These are phyloP conservation scores for Alternaria incomplexa DNA, from an alignment of 2,329 filamentous ascomycete species.

Conservation along the genomic window DNA sequence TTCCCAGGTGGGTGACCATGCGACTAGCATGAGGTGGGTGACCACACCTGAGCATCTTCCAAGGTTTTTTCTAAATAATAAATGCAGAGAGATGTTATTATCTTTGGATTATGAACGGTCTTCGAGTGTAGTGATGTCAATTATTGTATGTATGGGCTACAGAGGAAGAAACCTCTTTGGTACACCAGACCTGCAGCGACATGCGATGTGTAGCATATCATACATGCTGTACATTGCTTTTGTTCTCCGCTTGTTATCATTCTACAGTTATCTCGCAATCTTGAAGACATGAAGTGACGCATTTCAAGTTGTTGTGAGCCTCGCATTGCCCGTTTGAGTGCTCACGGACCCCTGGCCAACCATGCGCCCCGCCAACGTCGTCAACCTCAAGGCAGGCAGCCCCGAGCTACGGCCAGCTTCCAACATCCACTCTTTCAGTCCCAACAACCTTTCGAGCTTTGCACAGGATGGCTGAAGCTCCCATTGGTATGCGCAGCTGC, in stretches of 20 bases:
- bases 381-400: conserved; percentile 28
- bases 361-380: conserved; percentile 39
- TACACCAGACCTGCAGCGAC: not conserved
- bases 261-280: not conserved
- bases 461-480: conserved; percentile 55
- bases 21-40: conserved; percentile 3
- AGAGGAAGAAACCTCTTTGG: not conserved
- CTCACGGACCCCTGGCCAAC: conserved; percentile 28
- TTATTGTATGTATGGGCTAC: not conserved
- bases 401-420: conserved; percentile 19
- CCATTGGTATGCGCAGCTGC: conserved; percentile 52
- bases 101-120: too few species aligned
- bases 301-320: conserved; percentile 9
- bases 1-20: conserved; percentile 15
- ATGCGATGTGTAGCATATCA: not conserved
- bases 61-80: not conserved
- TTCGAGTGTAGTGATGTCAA: not conserved
- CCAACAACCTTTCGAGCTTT: conserved; percentile 20
- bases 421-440: conserved; percentile 11
- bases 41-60: not conserved
- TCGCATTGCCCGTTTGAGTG: conserved; percentile 22
- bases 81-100: accelerated
- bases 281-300: not conserved
- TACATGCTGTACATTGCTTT: not conserved
- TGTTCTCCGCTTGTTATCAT: not conserved